A percentile compares a stretch with the other conserved stretches of the same genome.
Conservation (phyloP, 768 basidiomycete species). For the Xerocomus spinulosus region DNA sequence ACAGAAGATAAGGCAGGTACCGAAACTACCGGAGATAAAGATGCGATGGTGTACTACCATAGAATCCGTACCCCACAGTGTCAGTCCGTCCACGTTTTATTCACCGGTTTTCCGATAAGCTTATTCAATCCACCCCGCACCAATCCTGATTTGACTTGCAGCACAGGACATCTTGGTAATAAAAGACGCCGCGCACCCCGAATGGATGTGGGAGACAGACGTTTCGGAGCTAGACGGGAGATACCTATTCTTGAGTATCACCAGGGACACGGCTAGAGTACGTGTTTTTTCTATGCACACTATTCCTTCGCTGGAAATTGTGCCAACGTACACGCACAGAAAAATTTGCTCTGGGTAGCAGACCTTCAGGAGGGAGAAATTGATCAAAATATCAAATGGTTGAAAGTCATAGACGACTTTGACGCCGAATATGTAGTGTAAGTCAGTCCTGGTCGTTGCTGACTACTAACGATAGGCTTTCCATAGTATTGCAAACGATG, state of each 20-base stretch:
- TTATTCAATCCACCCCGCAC: background rate
- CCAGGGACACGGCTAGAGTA: slow-evolving; percentile 63
- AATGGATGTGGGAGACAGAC: slow-evolving; percentile 57
- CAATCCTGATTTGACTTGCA: slow-evolving; percentile 22
- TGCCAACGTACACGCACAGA: slow-evolving; percentile 37
- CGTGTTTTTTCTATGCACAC: slow-evolving; percentile 12
- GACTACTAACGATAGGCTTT: slow-evolving; percentile 2
- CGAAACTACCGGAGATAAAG: slow-evolving; percentile 55
- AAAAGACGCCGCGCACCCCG: slow-evolving; percentile 58
- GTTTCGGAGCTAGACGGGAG: slow-evolving; percentile 59
- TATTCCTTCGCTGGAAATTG: background rate
- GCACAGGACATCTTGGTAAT: slow-evolving; percentile 67
- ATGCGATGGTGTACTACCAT: slow-evolving; percentile 78
- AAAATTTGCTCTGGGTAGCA: slow-evolving; percentile 71
- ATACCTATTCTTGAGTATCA: slow-evolving; percentile 52
- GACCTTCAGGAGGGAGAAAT: slow-evolving; percentile 58
- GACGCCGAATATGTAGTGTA: slow-evolving; percentile 64
- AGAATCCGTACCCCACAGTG: slow-evolving; percentile 66
- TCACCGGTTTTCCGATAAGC: slow-evolving; percentile 8
- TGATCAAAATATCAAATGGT: slow-evolving; percentile 64
- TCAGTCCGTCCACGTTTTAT: slow-evolving; percentile 27
- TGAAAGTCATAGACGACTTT: slow-evolving; percentile 65
- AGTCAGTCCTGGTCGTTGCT: slow-evolving; percentile 19
- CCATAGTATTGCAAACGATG: slow-evolving; percentile 60
- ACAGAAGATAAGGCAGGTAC: slow-evolving; percentile 51